Conservation (phyloP, 768 basidiomycete species). For the Amanita jacksonii region DNA sequence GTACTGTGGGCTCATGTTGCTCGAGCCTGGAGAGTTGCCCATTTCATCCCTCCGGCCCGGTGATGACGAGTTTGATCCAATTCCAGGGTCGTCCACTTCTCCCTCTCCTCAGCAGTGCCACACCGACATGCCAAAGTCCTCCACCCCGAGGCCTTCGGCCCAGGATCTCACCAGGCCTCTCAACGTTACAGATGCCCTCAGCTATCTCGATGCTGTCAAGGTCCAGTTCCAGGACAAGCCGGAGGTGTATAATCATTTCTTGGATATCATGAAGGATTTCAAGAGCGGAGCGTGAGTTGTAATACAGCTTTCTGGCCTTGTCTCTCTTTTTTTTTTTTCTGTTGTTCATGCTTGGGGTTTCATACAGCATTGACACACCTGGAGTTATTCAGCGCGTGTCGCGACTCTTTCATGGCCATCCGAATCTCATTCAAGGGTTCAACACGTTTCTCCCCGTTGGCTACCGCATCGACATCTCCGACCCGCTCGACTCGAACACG, state of each 20-base stretch:
- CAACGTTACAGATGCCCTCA: conserved; percentile 89
- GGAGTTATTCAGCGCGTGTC: conserved; percentile 96
- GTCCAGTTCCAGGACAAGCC: conserved; percentile 82
- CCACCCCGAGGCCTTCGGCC: conserved; percentile 33
- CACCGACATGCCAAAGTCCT: conserved; percentile 17
- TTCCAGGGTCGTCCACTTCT: neutral
- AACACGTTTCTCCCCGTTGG: conserved; percentile 95
- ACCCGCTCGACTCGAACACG: conserved; percentile 58
- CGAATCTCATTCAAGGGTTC: conserved; percentile 89
- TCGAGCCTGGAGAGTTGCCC: neutral
- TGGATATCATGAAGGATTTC: conserved; percentile 99
- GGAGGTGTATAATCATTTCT: conserved; percentile 88
- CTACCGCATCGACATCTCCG: conserved; percentile 84
- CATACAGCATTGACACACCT: conserved; percentile 84
- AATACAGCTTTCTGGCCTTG: too few relatives aligned
- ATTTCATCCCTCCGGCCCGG: neutral
- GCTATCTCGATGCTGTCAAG: conserved; percentile 93
- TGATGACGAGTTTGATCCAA: neutral
- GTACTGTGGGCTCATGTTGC: too few relatives aligned
- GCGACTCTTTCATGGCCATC: conserved; percentile 84
- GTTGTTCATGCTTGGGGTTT: conserved; percentile 13
- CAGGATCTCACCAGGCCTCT: conserved; percentile 47
- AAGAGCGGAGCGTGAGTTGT: conserved; percentile 83
- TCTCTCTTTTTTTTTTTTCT: conserved; percentile 9
- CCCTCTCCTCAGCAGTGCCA: neutral